Evolutionary conservation across 106 monocot genomes (phyloP), one percentile per base, ranked within the genome.

Genomic region (Alisma plantagoaquatica): DNA sequence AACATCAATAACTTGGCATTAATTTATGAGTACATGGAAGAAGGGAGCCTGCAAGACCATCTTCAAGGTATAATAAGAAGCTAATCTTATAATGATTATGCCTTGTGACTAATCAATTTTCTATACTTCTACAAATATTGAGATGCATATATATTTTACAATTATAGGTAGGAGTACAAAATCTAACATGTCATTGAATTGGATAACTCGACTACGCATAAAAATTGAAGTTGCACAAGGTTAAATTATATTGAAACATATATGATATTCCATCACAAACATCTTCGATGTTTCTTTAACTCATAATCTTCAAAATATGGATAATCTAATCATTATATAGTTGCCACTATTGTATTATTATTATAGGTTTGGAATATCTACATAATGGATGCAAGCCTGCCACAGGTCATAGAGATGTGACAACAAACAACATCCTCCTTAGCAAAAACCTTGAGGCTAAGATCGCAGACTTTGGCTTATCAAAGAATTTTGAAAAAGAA

Each of bases 391-490:
- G 11, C 45, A 8, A 46, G 45, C 45, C 45, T 10, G n/a, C 45
- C 3, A 46, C 19, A 10, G 19, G 14, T n/a, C 45, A 46, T 18
- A 46, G 45, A 46, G 45, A 46, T 46, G 19, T 46, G 3, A 46
- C 14, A 46, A 17, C 45, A 6, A 46, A 18, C 19, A 46, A 46
- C n/a, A 46, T 46, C n/a, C 45, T 17, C 11, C 19, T 46, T 10
- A 17, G n/a, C 19, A 4, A 46, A 46, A 17, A 3, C 10, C 19
- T 10, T 46, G 10, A 46, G 45, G 11, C 45, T 10, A 46, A 46
- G 45, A 17, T 46, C 4, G 45, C 45, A 46, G 45, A 46, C 19
- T 46, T 46, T 46, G 45, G 45, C n/a, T 18, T 46, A 3, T 46
- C 45, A n/a, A 46, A n/a, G 45, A 38, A 5, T 38, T 46, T 46